Evolutionary conservation across 2,329 filamentous ascomycete species (phyloP), one percentile per base, ranked within the genome.

Genomic region (Penicillium verrucosum): DNA sequence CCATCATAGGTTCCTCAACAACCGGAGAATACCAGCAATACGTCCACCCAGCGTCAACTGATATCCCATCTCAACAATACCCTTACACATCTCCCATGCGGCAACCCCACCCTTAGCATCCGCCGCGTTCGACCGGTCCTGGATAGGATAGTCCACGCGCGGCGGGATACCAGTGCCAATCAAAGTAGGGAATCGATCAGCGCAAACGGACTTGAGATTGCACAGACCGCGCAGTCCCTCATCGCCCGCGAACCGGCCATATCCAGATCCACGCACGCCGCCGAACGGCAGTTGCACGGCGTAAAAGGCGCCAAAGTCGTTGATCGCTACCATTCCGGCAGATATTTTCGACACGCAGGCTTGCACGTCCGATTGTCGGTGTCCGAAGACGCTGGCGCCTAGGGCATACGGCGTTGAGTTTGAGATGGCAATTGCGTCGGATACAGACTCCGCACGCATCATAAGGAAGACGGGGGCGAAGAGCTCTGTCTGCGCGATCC

Each of bases 201-300:
- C 81, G 69, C 92, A 96, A 32, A 99, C 80, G 55, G 88, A 86
- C 79, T 99, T 99, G 62, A 86, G 74, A 74, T 97, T 97, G 74
- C 91, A 96, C 53, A 99, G 71, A 4, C 87, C 87, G 36, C 90
- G 82, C 23, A 99, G 76, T 0, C 94, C 94, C 72, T 99, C 94
- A 63, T 89, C 87, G 25, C 92, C 94, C 0, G 91, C 93, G 75
- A 99, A 99, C 3, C 93, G 83, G 1, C 94, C 94, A 72, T 97
- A 97, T 0, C 90, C 94, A 25, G 89, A 95, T 1, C 92, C 93
- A 56, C 85, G 86, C n/a, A 90, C 86, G 52, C 92, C 94, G 37
- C 94, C 94, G 74, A 99, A 99, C 0, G 94, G 94, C 38, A 99
- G 78, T 75, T 96, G 92, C 8, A 96, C 92, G 51, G 93, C 91